Conservation (phyloP, 176 grass and related monocot species). For the Bothriochloa decipiens region DNA sequence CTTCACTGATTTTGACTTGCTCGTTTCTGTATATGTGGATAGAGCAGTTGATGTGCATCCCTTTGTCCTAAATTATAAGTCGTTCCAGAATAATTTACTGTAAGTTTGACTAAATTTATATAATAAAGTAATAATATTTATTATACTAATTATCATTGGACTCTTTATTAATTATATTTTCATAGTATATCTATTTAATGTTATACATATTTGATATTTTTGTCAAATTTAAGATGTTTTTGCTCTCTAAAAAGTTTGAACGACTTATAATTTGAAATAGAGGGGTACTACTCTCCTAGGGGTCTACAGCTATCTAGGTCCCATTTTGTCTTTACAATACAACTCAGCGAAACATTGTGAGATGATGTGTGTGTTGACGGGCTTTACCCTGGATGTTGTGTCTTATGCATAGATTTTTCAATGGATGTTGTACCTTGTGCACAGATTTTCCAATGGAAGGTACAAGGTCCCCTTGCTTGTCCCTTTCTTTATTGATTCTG, state of each 20-base stretch:
- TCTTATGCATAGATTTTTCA: neutral
- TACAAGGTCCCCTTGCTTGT: neutral
- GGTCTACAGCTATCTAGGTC: neutral
- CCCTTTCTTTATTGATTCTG: neutral
- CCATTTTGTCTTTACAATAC: neutral
- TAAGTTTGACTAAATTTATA: too few species aligned
- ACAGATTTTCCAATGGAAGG: neutral
- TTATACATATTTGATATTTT: too few species aligned
- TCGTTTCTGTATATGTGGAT: constrained; percentile 32
- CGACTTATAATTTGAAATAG: too few species aligned
- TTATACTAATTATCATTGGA: too few species aligned
- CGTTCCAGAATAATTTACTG: too few species aligned
- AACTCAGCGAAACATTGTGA: neutral
- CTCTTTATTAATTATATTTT: too few species aligned
- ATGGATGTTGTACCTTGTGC: neutral
- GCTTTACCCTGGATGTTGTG: neutral
- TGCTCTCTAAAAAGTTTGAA: too few species aligned
- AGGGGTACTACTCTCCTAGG: neutral
- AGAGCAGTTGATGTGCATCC: neutral
- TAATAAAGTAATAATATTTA: too few species aligned
- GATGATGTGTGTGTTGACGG: neutral
- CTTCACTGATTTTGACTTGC: constrained; percentile 11
- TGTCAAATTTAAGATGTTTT: too few species aligned
- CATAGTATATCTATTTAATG: too few species aligned
- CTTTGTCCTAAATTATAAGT: too few species aligned